Base-by-base conservation (phyloP, 2,329 filamentous ascomycete genomes). In the Penicillium oxalicum region DNA sequence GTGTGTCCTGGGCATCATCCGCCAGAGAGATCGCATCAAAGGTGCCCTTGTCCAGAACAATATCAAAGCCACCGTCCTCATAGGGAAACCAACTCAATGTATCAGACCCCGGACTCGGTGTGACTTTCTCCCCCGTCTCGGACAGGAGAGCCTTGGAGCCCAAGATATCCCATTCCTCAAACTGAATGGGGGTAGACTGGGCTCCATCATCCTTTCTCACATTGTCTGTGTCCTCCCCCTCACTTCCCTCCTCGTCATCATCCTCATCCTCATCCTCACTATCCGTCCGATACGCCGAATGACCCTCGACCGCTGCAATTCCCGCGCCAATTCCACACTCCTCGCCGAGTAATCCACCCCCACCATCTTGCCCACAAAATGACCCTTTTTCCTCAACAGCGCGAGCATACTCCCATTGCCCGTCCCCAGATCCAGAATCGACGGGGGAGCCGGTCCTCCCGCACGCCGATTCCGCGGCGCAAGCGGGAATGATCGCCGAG, bases 1-100 rank as follows among this genome's bases (percentile, higher is more conserved):
- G 78, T 34, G 61, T 54, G 4, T 47, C 55, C 53, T 60, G 59
- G n/a, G 60, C 62, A 32, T 71, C 68, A 8, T 61, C 68, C 11
- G 68, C 71, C n/a, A 97, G 74, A 43, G 84, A 90, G 32, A 98
- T 86, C 9, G 93, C 93, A 74, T 98, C 93, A 67, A 97, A 98
- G 0, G 93, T 98, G 39, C 93, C 93, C 72, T 98, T 98, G 71
- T 98, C 93, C n/a, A 96, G 79, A 0, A 96, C 85, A 0, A 96
- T 82, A 69, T 97, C 90, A 73, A 91, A 97, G 0, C 87, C 87
- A 0, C 68, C 66, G 0, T 59, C 59, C 29, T 68, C 60, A 37
- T 63, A 62, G 0, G 58, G 74, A 60, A 68, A 74, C 67, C 71
- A 74, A 12, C 61, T 50, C 12, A 69, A 42, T 2, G 46, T 51